Evolutionary conservation across 2,329 filamentous ascomycete species (phyloP).

Genomic region (Sporothrix sp.): DNA sequence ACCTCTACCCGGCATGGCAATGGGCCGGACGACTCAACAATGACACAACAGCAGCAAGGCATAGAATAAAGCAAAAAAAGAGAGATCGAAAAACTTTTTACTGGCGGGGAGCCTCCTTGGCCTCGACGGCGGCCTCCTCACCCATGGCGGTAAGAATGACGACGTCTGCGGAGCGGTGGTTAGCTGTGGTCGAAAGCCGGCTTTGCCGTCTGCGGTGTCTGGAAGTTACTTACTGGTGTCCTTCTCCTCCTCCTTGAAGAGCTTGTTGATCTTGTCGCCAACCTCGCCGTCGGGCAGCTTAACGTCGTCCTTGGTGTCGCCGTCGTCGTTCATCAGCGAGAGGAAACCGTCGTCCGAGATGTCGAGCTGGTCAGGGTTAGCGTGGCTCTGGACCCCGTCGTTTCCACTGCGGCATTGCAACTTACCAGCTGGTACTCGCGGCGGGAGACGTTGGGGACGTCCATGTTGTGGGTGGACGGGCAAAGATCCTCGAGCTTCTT

Average conservation of each 20-base stretch:
- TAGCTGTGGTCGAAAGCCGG: no score
- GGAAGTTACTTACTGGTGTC: conserved; percentile 78
- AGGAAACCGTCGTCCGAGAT: conserved; percentile 92
- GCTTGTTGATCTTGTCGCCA: conserved; percentile 73
- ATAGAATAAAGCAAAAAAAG: conserved; percentile 11
- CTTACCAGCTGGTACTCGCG: conserved; percentile 91
- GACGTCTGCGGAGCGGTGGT: no score
- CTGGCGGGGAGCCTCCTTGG: conserved; percentile 72
- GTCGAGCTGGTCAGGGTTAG: conserved; percentile 55
- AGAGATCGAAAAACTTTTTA: conserved; percentile 19
- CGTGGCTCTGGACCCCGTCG: no score
- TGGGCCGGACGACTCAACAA: conserved; percentile 8
- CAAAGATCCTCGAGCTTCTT: conserved; percentile 99
- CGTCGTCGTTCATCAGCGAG: conserved; percentile 81
- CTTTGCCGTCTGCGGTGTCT: no score
- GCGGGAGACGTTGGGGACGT: conserved; percentile 88
- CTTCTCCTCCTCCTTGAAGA: conserved; percentile 75
- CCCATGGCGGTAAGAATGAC: conserved; percentile 93
- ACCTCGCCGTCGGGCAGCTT: conserved; percentile 83
- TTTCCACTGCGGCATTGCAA: no score
- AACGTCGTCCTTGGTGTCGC: conserved; percentile 88
- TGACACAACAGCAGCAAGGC: conserved; percentile 12
- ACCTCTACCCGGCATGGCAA: neutral
- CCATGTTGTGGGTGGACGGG: conserved; percentile 96
- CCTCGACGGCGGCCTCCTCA: conserved; percentile 84